Conservation (phyloP, 2,329 filamentous ascomycete genomes). For the Paecilomyces fulvus region DNA sequence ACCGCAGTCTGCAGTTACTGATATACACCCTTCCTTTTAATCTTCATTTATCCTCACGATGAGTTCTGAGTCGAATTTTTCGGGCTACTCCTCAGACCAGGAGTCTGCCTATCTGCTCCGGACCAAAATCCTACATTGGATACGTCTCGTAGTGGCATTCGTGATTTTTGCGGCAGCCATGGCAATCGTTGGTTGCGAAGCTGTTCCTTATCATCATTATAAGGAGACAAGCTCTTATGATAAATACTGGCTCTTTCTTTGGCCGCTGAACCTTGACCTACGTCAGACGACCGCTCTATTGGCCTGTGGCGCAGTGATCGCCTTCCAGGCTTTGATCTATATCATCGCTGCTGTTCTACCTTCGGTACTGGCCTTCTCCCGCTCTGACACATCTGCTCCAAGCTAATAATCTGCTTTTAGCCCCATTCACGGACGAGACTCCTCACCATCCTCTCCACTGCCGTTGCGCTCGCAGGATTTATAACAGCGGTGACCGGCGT, state of each 20-base stretch:
- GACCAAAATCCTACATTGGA: constrained; percentile 23
- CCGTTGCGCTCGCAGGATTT: constrained; percentile 27
- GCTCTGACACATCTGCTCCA: background rate
- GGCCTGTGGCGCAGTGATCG: constrained; percentile 28
- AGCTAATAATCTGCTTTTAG: constrained; percentile 10
- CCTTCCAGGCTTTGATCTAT: constrained; percentile 24
- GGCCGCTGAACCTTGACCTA: constrained; percentile 35
- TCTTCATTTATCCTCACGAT: constrained; percentile 11
- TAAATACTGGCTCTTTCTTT: constrained; percentile 27
- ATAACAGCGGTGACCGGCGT: constrained; percentile 25
- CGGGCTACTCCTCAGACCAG: constrained; percentile 26
- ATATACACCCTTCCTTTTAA: constrained; percentile 1
- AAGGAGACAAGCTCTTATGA: constrained; percentile 27
- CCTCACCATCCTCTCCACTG: constrained; percentile 25
- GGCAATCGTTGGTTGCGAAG: constrained; percentile 28
- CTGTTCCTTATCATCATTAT: constrained; percentile 32
- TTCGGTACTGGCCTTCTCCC: constrained; percentile 20
- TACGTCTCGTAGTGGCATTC: constrained; percentile 25
- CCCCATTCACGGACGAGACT: constrained; percentile 26
- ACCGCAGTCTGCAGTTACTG: background rate
- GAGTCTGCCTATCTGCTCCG: constrained; percentile 29
- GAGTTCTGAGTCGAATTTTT: constrained; percentile 18
- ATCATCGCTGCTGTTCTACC: constrained; percentile 23
- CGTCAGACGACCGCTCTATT: constrained; percentile 31
- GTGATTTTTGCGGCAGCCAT: constrained; percentile 21